A percentile compares a stretch with the other conserved stretches of the same genome.
phyloP scores from a whole-genome alignment of 1,284 basidiomycete species.

The Ceratorhiza oryzae-sativae region DNA sequence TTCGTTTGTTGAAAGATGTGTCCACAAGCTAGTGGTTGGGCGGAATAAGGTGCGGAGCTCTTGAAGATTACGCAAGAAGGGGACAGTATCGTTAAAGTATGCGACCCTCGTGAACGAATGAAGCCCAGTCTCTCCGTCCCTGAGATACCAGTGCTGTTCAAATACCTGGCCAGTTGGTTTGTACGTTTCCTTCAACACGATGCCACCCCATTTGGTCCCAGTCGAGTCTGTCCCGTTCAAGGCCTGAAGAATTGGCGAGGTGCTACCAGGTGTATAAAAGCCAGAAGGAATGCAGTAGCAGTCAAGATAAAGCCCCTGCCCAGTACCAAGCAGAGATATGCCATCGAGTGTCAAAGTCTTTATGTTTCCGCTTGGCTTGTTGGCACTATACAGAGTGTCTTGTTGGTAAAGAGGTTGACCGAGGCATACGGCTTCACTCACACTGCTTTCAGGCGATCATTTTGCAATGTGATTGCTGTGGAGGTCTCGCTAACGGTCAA shows the following conservation, averaged over 20 bases:
- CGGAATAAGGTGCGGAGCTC: slow-evolving; percentile 45
- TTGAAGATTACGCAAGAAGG: slow-evolving; percentile 44
- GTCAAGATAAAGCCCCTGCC: slow-evolving; percentile 34
- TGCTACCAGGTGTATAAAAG: slow-evolving; percentile 32
- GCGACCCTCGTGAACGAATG: slow-evolving; percentile 46
- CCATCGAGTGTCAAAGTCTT: slow-evolving; percentile 28
- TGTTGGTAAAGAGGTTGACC: not conserved
- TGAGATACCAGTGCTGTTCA: slow-evolving; percentile 48
- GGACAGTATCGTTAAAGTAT: slow-evolving; percentile 38
- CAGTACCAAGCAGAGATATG: slow-evolving; percentile 26
- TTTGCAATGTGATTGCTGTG: slow-evolving; percentile 24
- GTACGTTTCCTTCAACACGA: slow-evolving; percentile 27
- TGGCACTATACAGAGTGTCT: not conserved
- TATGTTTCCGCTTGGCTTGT: slow-evolving; percentile 28
- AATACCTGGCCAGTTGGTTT: slow-evolving; percentile 44
- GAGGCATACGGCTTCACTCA: not conserved
- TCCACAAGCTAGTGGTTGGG: slow-evolving; percentile 46
- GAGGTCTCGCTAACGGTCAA: slow-evolving; percentile 22
- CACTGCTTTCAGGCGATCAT: slow-evolving; percentile 32
- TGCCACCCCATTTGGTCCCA: slow-evolving; percentile 35
- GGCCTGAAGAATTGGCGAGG: slow-evolving; percentile 29
- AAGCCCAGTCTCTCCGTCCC: slow-evolving; percentile 47
- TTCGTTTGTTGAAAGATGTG: slow-evolving; percentile 45
- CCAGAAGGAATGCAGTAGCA: slow-evolving; percentile 37
- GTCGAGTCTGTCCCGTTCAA: slow-evolving; percentile 35